Evolutionary conservation across 2,329 filamentous ascomycete species (phyloP), one percentile per base, ranked within the genome.

Genomic region (Aureobasidium pullulans): DNA sequence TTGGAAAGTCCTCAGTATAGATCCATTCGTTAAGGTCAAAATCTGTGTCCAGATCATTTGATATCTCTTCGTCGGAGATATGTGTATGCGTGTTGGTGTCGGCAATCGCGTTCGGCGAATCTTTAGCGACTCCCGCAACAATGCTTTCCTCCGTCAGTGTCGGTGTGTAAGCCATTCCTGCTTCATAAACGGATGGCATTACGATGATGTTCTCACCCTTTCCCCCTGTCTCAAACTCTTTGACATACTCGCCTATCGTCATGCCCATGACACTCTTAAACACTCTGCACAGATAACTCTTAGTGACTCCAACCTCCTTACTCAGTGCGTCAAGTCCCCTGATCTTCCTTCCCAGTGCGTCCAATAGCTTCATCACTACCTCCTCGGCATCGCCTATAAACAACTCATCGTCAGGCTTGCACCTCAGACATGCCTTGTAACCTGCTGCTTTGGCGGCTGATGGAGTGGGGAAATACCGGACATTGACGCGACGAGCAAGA

Each of bases 391-490:
- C 61, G 3, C 48, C 43, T 16, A 60, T 59, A 19, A 40, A 52
- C 34, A 40, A 32, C 11, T 53, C 29, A 36, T 57, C 31, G 23
- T 64, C 62, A 9, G 76, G 82, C 61, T 76, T 75, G 69, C 83
- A 85, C 15, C 82, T 74, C 69, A 83, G 84, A 70, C 83, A 86
- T 0, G 83, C 72, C 28, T 82, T 74, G 65, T 77, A 85, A 1
- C 82, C 68, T 15, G 74, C 76, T 10, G 69, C 67, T 63, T 77
- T 75, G 1, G 84, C 84, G 32, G 78, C 73, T 0, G 67, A 61
- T 0, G 74, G 66, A 0, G 71, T 75, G 15, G 76, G 67, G 69
- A 77, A 84, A 70, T 85, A 87, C 34, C 73, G 70, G 34, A 89
- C 75, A 19, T 81, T 80, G 10, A 81, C 76, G n/a, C 81, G 75